Evolutionary conservation across 768 basidiomycete genomes (phyloP).

Genomic region (Tylopilus rubrobrunneus): DNA sequence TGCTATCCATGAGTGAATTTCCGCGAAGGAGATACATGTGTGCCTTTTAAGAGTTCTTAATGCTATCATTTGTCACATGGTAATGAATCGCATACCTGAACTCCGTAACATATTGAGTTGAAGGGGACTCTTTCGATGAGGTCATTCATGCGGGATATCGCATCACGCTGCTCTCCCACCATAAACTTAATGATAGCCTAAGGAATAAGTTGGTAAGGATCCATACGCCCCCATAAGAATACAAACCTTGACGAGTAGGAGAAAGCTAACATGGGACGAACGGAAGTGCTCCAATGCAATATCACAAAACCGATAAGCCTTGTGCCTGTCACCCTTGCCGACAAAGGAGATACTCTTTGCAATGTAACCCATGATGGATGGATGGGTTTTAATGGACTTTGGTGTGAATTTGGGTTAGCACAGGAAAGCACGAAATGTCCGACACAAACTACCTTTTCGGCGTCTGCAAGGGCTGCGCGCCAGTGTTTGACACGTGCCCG

Average conservation of each 20-base stretch:
- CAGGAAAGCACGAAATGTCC: neutral
- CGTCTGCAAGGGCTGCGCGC: neutral
- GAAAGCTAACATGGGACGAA: neutral
- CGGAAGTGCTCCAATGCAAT: neutral
- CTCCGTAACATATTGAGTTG: neutral
- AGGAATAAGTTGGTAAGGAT: neutral
- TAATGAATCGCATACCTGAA: neutral
- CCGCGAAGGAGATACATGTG: neutral
- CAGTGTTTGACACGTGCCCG: neutral
- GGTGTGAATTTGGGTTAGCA: no score
- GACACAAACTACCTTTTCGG: neutral
- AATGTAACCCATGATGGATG: neutral
- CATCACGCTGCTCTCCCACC: neutral
- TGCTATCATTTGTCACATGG: neutral
- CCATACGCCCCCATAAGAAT: neutral
- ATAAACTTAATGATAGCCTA: neutral
- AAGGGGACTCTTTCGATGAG: neutral
- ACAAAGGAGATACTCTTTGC: neutral
- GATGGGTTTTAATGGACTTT: neutral
- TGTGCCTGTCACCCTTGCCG: neutral
- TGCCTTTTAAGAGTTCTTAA: neutral
- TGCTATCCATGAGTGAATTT: neutral
- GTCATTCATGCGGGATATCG: neutral
- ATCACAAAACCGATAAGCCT: neutral
- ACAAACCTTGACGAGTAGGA: neutral